These are phyloP conservation scores for Pyricularia pennisetigena DNA, from an alignment of 2,329 filamentous ascomycete genomes.

Conservation along the genomic window DNA sequence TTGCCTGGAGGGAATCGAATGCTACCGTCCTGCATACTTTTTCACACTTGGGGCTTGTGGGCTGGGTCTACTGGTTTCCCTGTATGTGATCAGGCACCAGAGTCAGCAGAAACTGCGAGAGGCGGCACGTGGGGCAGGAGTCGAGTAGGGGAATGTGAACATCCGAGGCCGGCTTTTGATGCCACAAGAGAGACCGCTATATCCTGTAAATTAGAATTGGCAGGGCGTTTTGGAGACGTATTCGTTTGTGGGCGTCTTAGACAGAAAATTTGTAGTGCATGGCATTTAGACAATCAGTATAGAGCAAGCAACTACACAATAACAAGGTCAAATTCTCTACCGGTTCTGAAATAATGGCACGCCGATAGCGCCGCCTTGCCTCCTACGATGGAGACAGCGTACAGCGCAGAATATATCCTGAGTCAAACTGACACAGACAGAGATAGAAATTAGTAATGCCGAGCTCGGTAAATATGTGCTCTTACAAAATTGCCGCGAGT, in stretches of 20 bases:
- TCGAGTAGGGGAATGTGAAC: background rate
- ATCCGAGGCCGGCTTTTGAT: background rate
- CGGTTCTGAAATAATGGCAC: background rate
- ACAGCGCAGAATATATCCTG: background rate
- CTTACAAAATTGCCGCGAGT: too few relatives aligned
- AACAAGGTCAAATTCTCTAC: background rate
- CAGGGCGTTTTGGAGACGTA: background rate
- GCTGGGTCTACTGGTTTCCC: conserved; percentile 56
- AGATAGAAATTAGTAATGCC: background rate
- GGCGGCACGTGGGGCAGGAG: conserved; percentile 4
- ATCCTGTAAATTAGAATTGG: background rate
- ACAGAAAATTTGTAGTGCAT: background rate
- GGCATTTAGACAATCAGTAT: background rate
- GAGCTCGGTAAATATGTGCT: background rate
- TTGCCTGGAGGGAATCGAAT: conserved; percentile 68
- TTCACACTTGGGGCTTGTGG: conserved; percentile 66
- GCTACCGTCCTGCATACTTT: conserved; percentile 73
- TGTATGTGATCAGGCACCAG: conserved; percentile 61
- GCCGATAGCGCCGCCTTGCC: background rate
- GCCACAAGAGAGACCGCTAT: background rate
- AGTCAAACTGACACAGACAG: background rate
- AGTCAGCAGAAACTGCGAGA: conserved; percentile 27
- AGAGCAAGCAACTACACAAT: background rate
- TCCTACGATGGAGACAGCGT: background rate
- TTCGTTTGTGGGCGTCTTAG: background rate